Percentiles rank a stretch among this genome's conserved stretches.
These are phyloP conservation scores for Escovopsis sp. DNA, from an alignment of 2,329 filamentous ascomycete genomes.

Conservation along the genomic window DNA sequence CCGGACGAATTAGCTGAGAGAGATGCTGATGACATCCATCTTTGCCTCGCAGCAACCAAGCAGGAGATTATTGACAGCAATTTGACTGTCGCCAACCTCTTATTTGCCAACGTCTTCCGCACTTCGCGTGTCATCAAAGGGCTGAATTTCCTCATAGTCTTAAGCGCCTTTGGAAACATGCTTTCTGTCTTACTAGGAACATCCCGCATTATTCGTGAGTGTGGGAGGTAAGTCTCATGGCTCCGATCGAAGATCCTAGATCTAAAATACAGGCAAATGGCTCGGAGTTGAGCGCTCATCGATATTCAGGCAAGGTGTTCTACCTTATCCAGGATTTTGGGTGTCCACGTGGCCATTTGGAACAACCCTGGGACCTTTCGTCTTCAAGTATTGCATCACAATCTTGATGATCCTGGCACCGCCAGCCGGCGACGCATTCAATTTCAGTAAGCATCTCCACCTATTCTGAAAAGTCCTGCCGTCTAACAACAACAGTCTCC, in stretches of 20 bases:
- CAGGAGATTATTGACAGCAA: slow-evolving; percentile 35
- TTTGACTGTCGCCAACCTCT: slow-evolving; percentile 39
- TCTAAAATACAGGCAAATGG: background rate
- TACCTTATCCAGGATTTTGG: slow-evolving; percentile 46
- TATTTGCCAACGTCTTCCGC: slow-evolving; percentile 45
- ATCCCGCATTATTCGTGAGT: slow-evolving; percentile 43
- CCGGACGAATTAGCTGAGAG: too few species aligned
- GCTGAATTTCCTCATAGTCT: slow-evolving; percentile 39
- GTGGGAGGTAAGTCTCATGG: slow-evolving; percentile 26
- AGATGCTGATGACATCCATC: too few species aligned
- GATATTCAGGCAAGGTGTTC: slow-evolving; percentile 35
- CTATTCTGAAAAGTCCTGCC: too few species aligned
- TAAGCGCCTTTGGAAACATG: slow-evolving; percentile 44
- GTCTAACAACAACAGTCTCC: slow-evolving; percentile 28
- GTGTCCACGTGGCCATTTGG: slow-evolving; percentile 47
- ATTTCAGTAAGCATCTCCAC: slow-evolving; percentile 30
- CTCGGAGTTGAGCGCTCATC: too few species aligned
- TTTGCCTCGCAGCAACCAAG: slow-evolving; percentile 29
- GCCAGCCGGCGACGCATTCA: slow-evolving; percentile 49
- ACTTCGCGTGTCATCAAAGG: slow-evolving; percentile 30
- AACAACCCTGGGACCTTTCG: slow-evolving; percentile 43
- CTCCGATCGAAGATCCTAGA: background rate
- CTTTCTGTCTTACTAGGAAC: slow-evolving; percentile 38
- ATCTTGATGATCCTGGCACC: slow-evolving; percentile 44
- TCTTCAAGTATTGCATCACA: slow-evolving; percentile 41